Percentiles rank a stretch among this genome's conserved stretches.
Evolutionary conservation across 495 filamentous ascomycete genomes (phyloP).

Genomic region (Jackrogersella multiformis): DNA sequence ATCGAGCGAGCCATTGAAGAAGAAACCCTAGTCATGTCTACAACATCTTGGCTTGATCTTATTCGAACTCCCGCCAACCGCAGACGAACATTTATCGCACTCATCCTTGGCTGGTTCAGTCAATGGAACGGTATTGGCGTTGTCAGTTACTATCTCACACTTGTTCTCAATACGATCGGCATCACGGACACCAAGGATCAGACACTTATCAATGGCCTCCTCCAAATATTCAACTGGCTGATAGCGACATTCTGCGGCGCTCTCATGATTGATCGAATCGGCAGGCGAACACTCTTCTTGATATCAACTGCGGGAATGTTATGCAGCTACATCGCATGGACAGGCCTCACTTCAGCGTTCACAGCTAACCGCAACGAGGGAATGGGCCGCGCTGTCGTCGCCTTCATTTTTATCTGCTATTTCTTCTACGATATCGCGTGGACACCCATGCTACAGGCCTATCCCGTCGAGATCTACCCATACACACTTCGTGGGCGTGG

Average conservation of each 20-base stretch:
- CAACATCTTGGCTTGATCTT: slow-evolving; percentile 8
- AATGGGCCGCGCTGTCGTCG: slow-evolving; percentile 6
- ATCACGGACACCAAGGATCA: slow-evolving; percentile 10
- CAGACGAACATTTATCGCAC: slow-evolving; percentile 1
- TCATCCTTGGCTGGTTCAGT: slow-evolving; percentile 7
- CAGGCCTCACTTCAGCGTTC: slow-evolving; percentile 1
- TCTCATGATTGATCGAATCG: slow-evolving; percentile 4
- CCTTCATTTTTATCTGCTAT: slow-evolving; percentile 3
- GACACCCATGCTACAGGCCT: slow-evolving; percentile 1
- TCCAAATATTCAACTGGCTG: slow-evolving; percentile 10
- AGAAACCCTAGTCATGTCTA: neutral
- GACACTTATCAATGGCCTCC: slow-evolving; percentile 8
- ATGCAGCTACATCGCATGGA: slow-evolving; percentile 5
- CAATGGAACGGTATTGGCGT: slow-evolving; percentile 11
- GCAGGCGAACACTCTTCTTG: slow-evolving; percentile 1
- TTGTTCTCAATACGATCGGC: slow-evolving; percentile 4
- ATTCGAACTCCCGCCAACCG: slow-evolving; percentile 4
- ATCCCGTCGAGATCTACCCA: slow-evolving; percentile 7
- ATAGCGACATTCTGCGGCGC: slow-evolving; percentile 6
- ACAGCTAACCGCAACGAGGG: neutral
- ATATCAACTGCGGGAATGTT: slow-evolving; percentile 3
- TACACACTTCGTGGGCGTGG: slow-evolving; percentile 5
- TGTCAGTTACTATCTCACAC: slow-evolving; percentile 8
- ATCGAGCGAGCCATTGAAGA: slow-evolving; percentile 8
- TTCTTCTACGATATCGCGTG: slow-evolving; percentile 12